Conservation (phyloP, 2,329 filamentous ascomycete species). For the Septoria linicola region DNA sequence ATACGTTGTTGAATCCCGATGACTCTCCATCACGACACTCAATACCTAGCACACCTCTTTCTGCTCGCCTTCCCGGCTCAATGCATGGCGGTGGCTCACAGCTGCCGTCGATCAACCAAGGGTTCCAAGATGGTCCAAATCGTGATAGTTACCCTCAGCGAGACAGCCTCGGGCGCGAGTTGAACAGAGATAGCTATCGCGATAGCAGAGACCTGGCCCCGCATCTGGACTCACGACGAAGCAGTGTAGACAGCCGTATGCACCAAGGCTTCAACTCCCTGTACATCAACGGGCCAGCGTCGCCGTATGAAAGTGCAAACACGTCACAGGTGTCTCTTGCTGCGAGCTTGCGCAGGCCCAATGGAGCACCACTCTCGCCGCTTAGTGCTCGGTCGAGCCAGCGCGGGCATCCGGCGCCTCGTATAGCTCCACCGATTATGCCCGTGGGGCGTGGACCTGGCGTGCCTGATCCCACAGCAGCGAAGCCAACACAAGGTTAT, state of each 20-base stretch:
- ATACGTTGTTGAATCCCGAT: constrained; percentile 52
- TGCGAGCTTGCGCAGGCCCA: constrained; percentile 61
- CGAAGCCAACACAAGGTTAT: constrained; percentile 77
- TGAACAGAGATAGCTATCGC: constrained; percentile 31
- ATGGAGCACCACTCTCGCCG: constrained; percentile 50
- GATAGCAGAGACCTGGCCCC: constrained; percentile 47
- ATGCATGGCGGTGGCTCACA: constrained; percentile 36
- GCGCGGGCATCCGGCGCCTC: constrained; percentile 47
- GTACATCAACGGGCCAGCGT: constrained; percentile 60
- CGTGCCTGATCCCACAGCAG: constrained; percentile 63
- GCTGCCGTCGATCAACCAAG: constrained; percentile 60
- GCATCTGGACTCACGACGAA: constrained; percentile 62
- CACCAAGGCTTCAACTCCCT: constrained; percentile 70
- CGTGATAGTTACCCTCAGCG: constrained; percentile 45
- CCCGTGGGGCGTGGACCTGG: constrained; percentile 63
- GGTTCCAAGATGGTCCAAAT: constrained; percentile 42
- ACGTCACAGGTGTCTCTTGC: constrained; percentile 74
- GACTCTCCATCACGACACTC: constrained; percentile 48
- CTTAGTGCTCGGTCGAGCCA: constrained; percentile 38
- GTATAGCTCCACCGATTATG: constrained; percentile 73
- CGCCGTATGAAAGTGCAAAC: constrained; percentile 74
- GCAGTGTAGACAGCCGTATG: constrained; percentile 78
- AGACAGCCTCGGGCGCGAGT: constrained; percentile 29
- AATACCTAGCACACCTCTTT: constrained; percentile 45
- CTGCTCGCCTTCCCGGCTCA: constrained; percentile 41